A percentile compares a stretch with the other conserved stretches of the same genome.
Conservation (phyloP, 345 rosid genomes). For the Microthlaspi erraticum region DNA sequence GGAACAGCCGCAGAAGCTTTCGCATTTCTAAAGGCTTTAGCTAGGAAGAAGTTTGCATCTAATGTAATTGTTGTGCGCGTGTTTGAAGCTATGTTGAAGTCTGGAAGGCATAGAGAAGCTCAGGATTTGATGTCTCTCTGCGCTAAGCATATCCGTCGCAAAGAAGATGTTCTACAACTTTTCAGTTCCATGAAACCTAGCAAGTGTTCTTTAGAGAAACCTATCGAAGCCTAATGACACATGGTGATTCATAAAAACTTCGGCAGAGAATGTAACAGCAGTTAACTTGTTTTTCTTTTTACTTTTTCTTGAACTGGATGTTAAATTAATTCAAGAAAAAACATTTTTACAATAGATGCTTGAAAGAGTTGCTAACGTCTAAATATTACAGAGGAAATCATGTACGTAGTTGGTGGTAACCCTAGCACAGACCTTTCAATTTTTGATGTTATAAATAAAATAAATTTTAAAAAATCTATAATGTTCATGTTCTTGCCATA, state of each 20-base stretch:
- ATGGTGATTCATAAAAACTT: background rate
- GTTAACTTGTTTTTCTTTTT: background rate
- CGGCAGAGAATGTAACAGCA: slow-evolving; percentile 13
- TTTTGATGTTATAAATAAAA: too few species aligned
- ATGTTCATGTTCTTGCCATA: too few species aligned
- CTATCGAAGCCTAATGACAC: slow-evolving; percentile 45
- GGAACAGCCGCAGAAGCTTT: slow-evolving; percentile 74
- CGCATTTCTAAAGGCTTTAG: slow-evolving; percentile 62
- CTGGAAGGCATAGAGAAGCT: slow-evolving; percentile 66
- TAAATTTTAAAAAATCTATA: too few species aligned
- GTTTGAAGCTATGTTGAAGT: slow-evolving; percentile 72
- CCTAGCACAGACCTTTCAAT: too few species aligned
- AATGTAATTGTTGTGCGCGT: slow-evolving; percentile 60
- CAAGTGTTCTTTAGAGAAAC: slow-evolving; percentile 33
- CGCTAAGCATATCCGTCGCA: slow-evolving; percentile 65
- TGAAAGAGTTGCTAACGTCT: too few species aligned
- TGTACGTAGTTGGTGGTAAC: too few species aligned
- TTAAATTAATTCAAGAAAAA: too few species aligned
- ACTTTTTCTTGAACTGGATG: slow-evolving; percentile 7
- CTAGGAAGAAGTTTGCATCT: slow-evolving; percentile 76
- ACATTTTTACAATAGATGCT: too few species aligned
- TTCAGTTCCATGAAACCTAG: slow-evolving; percentile 57
- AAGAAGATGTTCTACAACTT: slow-evolving; percentile 79
- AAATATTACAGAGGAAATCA: too few species aligned
- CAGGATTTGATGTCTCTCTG: slow-evolving; percentile 74